Evolutionary conservation across 352 stramenopile species (phyloP), one percentile per base, ranked within the genome.

Genomic region (Globisporangium barbulae): DNA sequence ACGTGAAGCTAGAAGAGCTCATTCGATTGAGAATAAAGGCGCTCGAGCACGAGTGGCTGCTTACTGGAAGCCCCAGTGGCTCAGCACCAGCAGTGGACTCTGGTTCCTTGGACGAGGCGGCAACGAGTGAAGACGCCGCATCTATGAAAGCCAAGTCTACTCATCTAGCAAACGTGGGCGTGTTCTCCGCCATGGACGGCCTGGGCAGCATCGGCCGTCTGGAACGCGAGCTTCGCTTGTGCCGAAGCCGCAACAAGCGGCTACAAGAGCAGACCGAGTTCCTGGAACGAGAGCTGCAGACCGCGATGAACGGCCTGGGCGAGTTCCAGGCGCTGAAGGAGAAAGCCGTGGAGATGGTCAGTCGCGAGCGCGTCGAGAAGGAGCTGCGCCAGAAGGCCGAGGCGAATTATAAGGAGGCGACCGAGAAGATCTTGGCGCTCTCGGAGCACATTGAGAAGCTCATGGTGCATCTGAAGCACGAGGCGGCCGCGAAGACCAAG

Each of bases 371-470:
- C 5, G 74, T 86, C 2, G 89, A 97, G 70, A 97, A 97, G 58
- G 92, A 97, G 53, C 63, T 96, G 15, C 86, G 90, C 15, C 68
- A 53, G 12, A 91, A 89, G 65, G 74, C 79, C 21, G 82, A 97
- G 28, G 49, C 63, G 31, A 78, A 82, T 19, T 75, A 82, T 33
- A 87, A 84, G 37, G 77, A 90, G 35, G 66, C 83, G 3, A 80
- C 78, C 5, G 88, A 97, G 37, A 97, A 98, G 74, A 85, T 98
- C 33, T 76, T 88, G 10, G 90, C 83, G 52, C 71, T 98, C n/a
- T 93, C 87, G 31, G 92, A 98, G 62, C 96, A 99, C 68, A 97
- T 98, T 25, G 94, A 98, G 68, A 99, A 98, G 74, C 77, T 99
- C 25, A 98, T 98, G 93, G 76, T 98, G 8, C 96, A 98, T 66